These are phyloP conservation scores for Raffaelea albimanens DNA, from an alignment of 2,329 filamentous ascomycete genomes.

Conservation along the genomic window DNA sequence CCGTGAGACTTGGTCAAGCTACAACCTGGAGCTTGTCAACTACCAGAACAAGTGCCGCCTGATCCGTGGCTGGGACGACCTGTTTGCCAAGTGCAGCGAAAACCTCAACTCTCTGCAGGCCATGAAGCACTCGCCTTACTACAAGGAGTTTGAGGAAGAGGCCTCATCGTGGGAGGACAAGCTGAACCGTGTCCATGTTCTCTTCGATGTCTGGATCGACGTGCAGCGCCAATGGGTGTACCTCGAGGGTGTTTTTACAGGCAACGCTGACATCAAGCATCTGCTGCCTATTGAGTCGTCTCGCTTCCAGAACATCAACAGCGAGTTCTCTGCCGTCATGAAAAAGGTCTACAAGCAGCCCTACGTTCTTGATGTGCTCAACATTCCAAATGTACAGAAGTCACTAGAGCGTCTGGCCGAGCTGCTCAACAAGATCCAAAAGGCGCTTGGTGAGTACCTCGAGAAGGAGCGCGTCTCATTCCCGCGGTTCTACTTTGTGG, in stretches of 20 bases:
- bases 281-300: slow-evolving; percentile 92
- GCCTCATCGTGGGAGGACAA: slow-evolving; percentile 97
- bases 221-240: slow-evolving; percentile 99
- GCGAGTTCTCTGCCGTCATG: slow-evolving; percentile 97
- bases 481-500: slow-evolving; percentile 98
- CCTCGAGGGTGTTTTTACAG: slow-evolving; percentile 95
- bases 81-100: slow-evolving; percentile 97
- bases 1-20: slow-evolving; percentile 93
- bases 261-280: slow-evolving; percentile 98
- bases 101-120: slow-evolving; percentile 95
- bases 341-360: slow-evolving; percentile 98
- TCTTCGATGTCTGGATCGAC: slow-evolving; percentile 99
- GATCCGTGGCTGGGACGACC: slow-evolving; percentile 94
- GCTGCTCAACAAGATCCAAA: slow-evolving; percentile 96
- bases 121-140: slow-evolving; percentile 98
- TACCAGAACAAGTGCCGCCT: slow-evolving; percentile 98
- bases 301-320: slow-evolving; percentile 98
- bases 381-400: slow-evolving; percentile 92
- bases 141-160: slow-evolving; percentile 98
- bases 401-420: slow-evolving; percentile 94
- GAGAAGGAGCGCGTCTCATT: slow-evolving; percentile 97
- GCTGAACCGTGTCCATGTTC: slow-evolving; percentile 88
- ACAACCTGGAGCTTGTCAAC: slow-evolving; percentile 85
- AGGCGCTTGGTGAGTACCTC: slow-evolving; percentile 94
- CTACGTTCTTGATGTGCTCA: slow-evolving; percentile 89